Evolutionary conservation across 306 rosid species (phyloP), one percentile per base, ranked within the genome.

Genomic region (Mucuna pruriens): DNA sequence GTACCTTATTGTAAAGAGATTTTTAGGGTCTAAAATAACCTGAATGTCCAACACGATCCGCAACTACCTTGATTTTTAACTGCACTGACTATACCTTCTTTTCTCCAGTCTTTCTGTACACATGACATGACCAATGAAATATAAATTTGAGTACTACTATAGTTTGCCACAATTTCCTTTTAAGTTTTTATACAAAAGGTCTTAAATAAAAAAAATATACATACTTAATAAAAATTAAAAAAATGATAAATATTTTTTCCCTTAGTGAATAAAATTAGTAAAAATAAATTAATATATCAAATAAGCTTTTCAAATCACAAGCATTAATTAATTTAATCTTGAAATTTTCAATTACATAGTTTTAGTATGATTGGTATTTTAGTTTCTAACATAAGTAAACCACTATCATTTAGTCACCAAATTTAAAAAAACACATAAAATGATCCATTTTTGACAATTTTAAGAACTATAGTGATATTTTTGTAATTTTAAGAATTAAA

Each of bases 41-140:
- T 82, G 85, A 82, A 82, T 45, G 85, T 75, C 85, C 85, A 82
- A 65, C 85, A 82, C n/a, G 81, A 82, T 82, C 85, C 85, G 7
- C 85, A 82, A 23, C 65, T 80, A 66, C 97, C 97, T 77, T 93
- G 97, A 67, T 93, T 86, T 82, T 93, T 93, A 71, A 93, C 86
- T 5, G 92, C 80, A 76, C 90, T 93, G 49, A 93, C 94, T 64
- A 93, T 93, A 55, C 87, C 91, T 45, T 78, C 84, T 42, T 90
- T 57, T 77, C 92, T 91, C 97, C 97, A 93, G 80, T 93, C 93
- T 89, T 93, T 89, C 96, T 93, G 91, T 71, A 85, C 8, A 57
- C 10, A 69, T 48, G 46, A 57, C 10, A 69, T 48, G 46, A 42
- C 22, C 66, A 61, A 71, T 60, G 49, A 16, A 26, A 75, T 26